Base-by-base conservation (phyloP, 306 rosid species). In the Malus sieversii region DNA sequence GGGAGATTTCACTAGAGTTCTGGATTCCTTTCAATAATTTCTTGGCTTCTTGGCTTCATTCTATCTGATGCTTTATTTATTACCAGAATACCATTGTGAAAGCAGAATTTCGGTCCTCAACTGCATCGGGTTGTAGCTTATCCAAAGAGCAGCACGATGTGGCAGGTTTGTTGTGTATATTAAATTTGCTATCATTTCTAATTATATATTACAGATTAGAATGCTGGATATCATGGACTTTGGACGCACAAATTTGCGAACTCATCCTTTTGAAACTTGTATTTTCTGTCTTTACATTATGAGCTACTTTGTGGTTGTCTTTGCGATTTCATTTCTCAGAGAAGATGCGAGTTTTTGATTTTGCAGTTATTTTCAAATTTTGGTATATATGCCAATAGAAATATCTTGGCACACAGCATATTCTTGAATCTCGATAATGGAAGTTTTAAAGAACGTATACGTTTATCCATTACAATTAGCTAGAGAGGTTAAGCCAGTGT, bases 81-180 rank as follows among this genome's bases (percentile, higher is more conserved):
- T 55, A 46, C 76, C 88, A 95, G 97, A 84, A 71, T 30, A 59
- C 52, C 7, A 22, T 59, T 74, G 81, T 27, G 29, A 86, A 83
- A 80, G 84, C 79, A 81, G 94, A 82, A 73, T 86, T 85, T 44
- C 84, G 75, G 35, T 90, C 90, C 42, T 82, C 89, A 66, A 86
- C 86, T 84, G 79, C 77, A 77, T 87, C 87, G 82, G 94, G 88
- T 46, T 88, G 88, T 75, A 87, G 86, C 83, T 85, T 89, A 3
- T 84, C 88, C 4, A 94, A 90, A 77, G 92, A 90, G 64, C 90
- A 85, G 64, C 87, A 72, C 46, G 76, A 74, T 72, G 88, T 82
- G 78, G 85, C 84, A 80, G 96, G 97, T 92, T 71, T 63, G 91
- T 82, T 74, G 45, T 27, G 71, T 38, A 75, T 68, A 22, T 48